A percentile compares a stretch with the other conserved stretches of the same genome.
Conservation (phyloP, 129 eudicot species). For the Flaveria trinervia region DNA sequence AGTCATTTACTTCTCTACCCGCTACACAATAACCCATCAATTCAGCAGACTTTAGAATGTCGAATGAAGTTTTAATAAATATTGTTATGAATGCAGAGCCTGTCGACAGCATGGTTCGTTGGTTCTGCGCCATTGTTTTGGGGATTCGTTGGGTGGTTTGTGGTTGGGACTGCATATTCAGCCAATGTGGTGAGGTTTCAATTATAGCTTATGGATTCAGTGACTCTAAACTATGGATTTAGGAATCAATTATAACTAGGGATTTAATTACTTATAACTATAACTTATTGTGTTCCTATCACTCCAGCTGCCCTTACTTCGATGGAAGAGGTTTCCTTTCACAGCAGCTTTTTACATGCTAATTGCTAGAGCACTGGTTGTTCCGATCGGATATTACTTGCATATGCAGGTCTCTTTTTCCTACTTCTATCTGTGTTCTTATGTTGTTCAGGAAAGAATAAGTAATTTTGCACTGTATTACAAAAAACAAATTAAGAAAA, state of each 20-base stretch:
- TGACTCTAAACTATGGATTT: background rate
- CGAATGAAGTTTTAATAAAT: too few relatives aligned
- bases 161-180: conserved; percentile 35
- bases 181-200: conserved; percentile 33
- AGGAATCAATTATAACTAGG: too few relatives aligned
- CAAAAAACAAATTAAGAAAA: background rate
- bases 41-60: too few relatives aligned
- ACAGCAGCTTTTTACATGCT: conserved; percentile 36
- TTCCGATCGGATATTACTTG: conserved; percentile 32
- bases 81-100: conserved; percentile 5
- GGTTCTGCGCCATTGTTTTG: conserved; percentile 32
- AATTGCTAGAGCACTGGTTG: conserved; percentile 23
- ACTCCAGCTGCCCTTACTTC: conserved; percentile 22
- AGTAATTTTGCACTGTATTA: background rate
- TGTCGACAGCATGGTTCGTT: conserved; percentile 15
- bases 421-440: background rate
- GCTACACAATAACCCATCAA: too few relatives aligned
- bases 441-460: background rate
- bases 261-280: too few relatives aligned
- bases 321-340: conserved; percentile 40
- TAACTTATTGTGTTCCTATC: background rate
- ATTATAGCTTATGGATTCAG: background rate
- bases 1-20: too few relatives aligned
- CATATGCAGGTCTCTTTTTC: conserved; percentile 32
- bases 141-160: conserved; percentile 30